Evolutionary conservation across 2,329 filamentous ascomycete species (phyloP).

Genomic region (Clathrospora elynae): DNA sequence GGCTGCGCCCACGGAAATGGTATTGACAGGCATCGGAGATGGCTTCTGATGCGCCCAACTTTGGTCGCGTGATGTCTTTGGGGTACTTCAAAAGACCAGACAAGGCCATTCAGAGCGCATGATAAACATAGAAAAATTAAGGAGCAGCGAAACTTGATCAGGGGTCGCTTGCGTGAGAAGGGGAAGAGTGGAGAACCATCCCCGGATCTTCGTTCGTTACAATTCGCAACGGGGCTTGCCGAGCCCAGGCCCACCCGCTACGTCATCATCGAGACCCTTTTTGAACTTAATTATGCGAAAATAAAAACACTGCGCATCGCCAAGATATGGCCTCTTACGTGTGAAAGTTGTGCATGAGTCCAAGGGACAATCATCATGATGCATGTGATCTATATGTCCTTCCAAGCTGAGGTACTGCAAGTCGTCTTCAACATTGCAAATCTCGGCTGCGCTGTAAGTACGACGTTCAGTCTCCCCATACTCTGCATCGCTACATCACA

Average conservation of each 20-base stretch:
- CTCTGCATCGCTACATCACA: too few species aligned
- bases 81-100: background rate
- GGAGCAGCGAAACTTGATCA: background rate
- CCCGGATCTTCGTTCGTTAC: constrained; percentile 12
- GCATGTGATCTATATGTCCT: too few species aligned
- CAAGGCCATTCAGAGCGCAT: background rate
- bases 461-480: too few species aligned
- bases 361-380: too few species aligned
- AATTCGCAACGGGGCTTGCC: too few species aligned
- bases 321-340: too few species aligned
- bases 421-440: too few species aligned
- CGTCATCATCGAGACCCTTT: constrained; percentile 12
- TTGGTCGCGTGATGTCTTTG: background rate
- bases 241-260: background rate
- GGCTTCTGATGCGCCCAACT: constrained; percentile 6
- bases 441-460: too few species aligned
- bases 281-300: background rate
- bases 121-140: constrained; percentile 4
- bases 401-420: too few species aligned
- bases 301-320: background rate
- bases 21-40: constrained; percentile 69
- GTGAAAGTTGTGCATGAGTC: too few species aligned
- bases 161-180: background rate
- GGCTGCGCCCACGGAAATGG: constrained; percentile 78
- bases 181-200: constrained; percentile 8